Base-by-base conservation (phyloP, 1,284 basidiomycete genomes). In the Xerocomus minutiporus region DNA sequence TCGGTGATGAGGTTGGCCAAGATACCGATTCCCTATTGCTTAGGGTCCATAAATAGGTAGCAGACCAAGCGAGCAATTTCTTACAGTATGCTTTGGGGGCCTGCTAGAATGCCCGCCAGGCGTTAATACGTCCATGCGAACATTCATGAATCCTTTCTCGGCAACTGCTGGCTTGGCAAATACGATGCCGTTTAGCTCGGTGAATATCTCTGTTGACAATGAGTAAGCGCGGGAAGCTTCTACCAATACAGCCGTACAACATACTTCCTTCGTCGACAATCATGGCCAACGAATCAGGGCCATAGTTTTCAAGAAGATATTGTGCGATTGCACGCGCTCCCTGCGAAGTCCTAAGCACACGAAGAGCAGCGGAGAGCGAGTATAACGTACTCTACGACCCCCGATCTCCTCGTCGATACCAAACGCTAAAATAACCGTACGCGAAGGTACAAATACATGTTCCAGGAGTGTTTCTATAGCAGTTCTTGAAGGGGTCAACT, bases 321-420 rank as follows among this genome's bases (percentile, higher is more conserved):
- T 72, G 46, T 12, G 70, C 72, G 38, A 86, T 68, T 11, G 71
- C 59, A 3, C 62, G 57, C 2, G 82, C 83, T 17, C 82, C 83
- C 75, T 80, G 48, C 11, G 26, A 32, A 26, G 15, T 13, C 23
- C 42, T 46, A 26, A 57, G 55, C 29, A 64, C 67, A 15, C 58
- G 28, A 29, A 8, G 3, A 34, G n/a, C 8, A 23, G 35, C 6
- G 6, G 9, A 8, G 38, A 44, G 28, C 8, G 17, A 17, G 17
- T 17, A 17, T 8, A 5, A 49, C 65, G 49, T 52, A 77, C 78
- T 11, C 76, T 73, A 38, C 73, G 59, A 4, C 83, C 82, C 29
- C 76, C 73, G 4, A 72, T 65, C 67, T 90, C 88, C 61, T 89
- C 88, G 61, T 89, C 86, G 53, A 81, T 83, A 15, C 87, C 87